Conservation (phyloP, 768 basidiomycete genomes). For the Boletus eberwhitei region DNA sequence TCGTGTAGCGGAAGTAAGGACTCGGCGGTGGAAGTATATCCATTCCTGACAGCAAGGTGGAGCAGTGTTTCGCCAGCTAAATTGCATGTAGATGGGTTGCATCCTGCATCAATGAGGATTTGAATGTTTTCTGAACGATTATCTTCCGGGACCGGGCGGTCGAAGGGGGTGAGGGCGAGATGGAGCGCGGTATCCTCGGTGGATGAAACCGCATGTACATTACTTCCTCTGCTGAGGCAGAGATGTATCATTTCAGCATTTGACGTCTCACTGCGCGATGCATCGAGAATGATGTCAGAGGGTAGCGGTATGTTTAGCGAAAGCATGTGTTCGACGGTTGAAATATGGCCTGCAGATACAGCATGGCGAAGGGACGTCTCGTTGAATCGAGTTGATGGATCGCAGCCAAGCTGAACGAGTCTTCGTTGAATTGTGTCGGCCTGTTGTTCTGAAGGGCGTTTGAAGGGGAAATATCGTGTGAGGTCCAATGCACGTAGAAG, state of each 20-base stretch:
- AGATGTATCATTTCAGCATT: slow-evolving; percentile 1
- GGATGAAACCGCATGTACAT: neutral
- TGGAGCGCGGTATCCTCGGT: slow-evolving; percentile 6
- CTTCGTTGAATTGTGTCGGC: neutral
- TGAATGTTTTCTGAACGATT: neutral
- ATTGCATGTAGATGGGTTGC: neutral
- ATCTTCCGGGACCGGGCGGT: neutral
- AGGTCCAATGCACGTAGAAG: no score
- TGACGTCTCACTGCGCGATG: neutral
- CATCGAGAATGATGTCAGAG: slow-evolving; percentile 4
- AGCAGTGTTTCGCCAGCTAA: neutral
- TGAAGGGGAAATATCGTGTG: no score
- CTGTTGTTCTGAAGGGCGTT: neutral
- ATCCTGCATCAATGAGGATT: slow-evolving; percentile 9
- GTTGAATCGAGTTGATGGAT: neutral
- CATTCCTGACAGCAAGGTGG: neutral
- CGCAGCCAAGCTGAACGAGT: slow-evolving; percentile 1
- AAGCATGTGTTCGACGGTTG: slow-evolving; percentile 1
- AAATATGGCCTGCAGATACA: slow-evolving; percentile 3
- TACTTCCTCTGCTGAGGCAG: neutral
- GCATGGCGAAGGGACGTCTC: neutral
- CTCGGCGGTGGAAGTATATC: neutral
- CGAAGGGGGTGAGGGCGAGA: neutral
- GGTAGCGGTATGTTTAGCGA: neutral
- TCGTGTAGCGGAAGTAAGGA: neutral